Percentiles rank a stretch among this genome's conserved stretches.
phyloP scores from a whole-genome alignment of 1,139 yeast genomes.

The Geotrichum bryndzae region DNA sequence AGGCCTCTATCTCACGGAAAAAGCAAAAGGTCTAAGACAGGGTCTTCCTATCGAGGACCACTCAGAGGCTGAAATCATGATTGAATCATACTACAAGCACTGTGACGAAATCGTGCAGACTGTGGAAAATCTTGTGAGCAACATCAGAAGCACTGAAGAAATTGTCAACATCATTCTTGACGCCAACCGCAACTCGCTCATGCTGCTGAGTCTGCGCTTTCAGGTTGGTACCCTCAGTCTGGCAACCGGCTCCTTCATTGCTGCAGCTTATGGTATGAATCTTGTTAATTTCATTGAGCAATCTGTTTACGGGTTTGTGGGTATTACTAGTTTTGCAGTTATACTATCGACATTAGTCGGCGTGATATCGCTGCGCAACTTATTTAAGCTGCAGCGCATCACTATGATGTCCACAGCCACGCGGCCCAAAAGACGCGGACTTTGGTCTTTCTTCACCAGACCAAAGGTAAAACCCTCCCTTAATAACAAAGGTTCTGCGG shows the following conservation, averaged over 20 bases:
- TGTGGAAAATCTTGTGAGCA: constrained; percentile 74
- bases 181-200: constrained; percentile 87
- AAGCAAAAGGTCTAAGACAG: constrained; percentile 33
- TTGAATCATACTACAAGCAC: constrained; percentile 89
- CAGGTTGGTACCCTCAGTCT: constrained; percentile 85
- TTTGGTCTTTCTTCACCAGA: neutral
- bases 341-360: constrained; percentile 40
- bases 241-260: constrained; percentile 71
- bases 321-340: constrained; percentile 48
- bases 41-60: constrained; percentile 43
- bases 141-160: constrained; percentile 91
- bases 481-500: neutral
- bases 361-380: constrained; percentile 39
- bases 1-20: constrained; percentile 68
- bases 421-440: neutral
- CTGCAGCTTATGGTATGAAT: constrained; percentile 95
- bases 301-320: constrained; percentile 56
- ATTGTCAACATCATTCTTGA: constrained; percentile 90
- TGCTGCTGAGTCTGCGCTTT: constrained; percentile 82
- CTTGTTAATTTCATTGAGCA: constrained; percentile 86
- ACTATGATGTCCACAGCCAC: constrained; percentile 48
- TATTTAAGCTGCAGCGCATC: constrained; percentile 53
- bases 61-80: constrained; percentile 70
- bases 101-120: constrained; percentile 96
- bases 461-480: neutral